phyloP scores from a whole-genome alignment of 2,329 filamentous ascomycete genomes.

The Chrysoporthe puriensis region DNA sequence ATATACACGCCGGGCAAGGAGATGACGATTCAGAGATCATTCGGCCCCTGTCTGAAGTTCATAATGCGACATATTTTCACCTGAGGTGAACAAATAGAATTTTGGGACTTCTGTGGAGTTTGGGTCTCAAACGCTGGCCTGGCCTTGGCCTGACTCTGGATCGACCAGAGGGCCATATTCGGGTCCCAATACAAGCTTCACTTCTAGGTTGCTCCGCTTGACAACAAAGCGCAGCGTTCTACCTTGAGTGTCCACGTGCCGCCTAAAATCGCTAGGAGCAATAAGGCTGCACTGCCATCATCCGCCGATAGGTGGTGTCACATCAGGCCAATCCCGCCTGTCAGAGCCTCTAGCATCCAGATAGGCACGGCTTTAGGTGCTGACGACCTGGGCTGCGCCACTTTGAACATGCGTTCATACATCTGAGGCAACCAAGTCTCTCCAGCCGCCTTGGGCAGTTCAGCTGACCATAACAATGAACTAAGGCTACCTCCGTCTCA shows the following conservation, averaged over 20 bases:
- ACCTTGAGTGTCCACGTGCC: not conserved
- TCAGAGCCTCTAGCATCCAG: too few species aligned
- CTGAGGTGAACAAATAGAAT: too few species aligned
- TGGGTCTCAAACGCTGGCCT: too few species aligned
- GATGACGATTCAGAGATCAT: not conserved
- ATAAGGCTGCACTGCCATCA: not conserved
- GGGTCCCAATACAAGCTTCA: not conserved
- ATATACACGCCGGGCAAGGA: not conserved
- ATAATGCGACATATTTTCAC: not conserved
- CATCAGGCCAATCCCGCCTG: not conserved
- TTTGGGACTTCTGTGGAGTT: not conserved
- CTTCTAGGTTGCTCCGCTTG: not conserved
- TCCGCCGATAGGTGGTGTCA: not conserved
- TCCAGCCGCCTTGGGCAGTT: not conserved
- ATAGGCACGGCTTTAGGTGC: constrained; percentile 2
- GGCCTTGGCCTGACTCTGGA: not conserved
- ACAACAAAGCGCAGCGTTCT: not conserved
- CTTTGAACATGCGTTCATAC: not conserved
- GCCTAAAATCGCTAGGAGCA: not conserved
- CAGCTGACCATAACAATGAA: too few species aligned
- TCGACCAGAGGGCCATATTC: not conserved
- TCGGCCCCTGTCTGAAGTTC: not conserved
- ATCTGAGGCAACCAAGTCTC: constrained; percentile 4
- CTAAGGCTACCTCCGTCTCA: not conserved
- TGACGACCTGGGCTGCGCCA: constrained; percentile 18